phyloP scores from a whole-genome alignment of 129 eudicot species.

The Flaveria trinervia region DNA sequence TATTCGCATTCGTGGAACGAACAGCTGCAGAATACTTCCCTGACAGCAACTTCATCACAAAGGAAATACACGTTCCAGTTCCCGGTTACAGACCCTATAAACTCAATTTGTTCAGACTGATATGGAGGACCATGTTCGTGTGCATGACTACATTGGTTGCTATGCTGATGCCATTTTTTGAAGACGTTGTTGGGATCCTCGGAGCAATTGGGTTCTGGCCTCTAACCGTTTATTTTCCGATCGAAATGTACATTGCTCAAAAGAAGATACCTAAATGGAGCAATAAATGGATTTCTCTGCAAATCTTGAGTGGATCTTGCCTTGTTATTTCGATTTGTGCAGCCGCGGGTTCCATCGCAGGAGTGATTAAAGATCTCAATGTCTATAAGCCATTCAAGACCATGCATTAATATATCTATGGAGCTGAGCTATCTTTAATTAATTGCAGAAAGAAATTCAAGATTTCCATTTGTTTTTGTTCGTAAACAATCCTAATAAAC shows the following conservation, averaged over 20 bases:
- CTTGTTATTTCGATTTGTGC: constrained; percentile 58
- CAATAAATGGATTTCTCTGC: constrained; percentile 49
- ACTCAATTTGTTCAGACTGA: constrained; percentile 47
- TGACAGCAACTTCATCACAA: constrained; percentile 41
- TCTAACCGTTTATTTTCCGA: constrained; percentile 60
- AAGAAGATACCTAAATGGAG: constrained; percentile 57
- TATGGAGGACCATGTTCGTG: constrained; percentile 58
- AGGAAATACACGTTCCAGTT: constrained; percentile 38
- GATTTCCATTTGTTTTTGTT: background rate
- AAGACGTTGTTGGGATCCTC: constrained; percentile 67
- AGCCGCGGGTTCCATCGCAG: constrained; percentile 65
- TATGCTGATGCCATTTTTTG: constrained; percentile 66
- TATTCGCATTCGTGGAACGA: constrained; percentile 56
- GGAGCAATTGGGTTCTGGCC: constrained; percentile 77
- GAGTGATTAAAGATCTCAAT: constrained; percentile 57
- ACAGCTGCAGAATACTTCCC: constrained; percentile 44
- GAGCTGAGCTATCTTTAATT: background rate
- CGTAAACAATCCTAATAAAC: too few relatives aligned
- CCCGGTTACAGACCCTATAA: constrained; percentile 29
- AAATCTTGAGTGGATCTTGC: constrained; percentile 45
- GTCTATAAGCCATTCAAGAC: constrained; percentile 66
- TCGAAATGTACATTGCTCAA: constrained; percentile 66
- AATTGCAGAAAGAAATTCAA: background rate
- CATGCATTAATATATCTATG: constrained; percentile 29
- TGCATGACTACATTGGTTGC: constrained; percentile 51